Percentiles rank a stretch among this genome's conserved stretches.
phyloP scores from a whole-genome alignment of 768 basidiomycete species.

The Tulasnella sp. region DNA sequence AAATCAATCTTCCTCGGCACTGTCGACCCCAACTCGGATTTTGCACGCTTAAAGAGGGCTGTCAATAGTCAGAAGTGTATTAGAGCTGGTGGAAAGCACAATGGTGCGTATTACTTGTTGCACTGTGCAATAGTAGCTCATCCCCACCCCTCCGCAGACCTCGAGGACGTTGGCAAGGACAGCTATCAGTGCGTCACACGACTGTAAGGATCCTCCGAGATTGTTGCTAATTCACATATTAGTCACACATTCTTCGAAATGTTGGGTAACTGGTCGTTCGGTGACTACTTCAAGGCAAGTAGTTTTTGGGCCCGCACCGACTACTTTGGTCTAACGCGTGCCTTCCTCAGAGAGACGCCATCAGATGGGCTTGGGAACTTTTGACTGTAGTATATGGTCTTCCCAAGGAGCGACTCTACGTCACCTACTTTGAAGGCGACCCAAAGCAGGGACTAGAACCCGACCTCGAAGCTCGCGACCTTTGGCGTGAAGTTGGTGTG shows the following conservation, averaged over 20 bases:
- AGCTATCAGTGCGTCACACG: constrained; percentile 67
- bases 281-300: constrained; percentile 96
- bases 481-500: constrained; percentile 89
- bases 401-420: constrained; percentile 88
- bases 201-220: constrained; percentile 36
- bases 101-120: constrained; percentile 57
- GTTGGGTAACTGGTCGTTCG: constrained; percentile 99
- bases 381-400: constrained; percentile 87
- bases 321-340: constrained; percentile 10
- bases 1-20: constrained; percentile 98
- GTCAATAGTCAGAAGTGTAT: constrained; percentile 99
- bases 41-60: constrained; percentile 88
- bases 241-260: constrained; percentile 96
- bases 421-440: constrained; percentile 98
- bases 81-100: constrained; percentile 97
- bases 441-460: constrained; percentile 79
- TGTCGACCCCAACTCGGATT: constrained; percentile 91
- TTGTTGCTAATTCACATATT: constrained; percentile 1
- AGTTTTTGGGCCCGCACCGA: constrained; percentile 22
- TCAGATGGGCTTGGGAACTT: constrained; percentile 91
- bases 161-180: constrained; percentile 98
- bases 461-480: constrained; percentile 84
- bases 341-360: constrained; percentile 78
- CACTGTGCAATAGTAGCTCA: constrained; percentile 17
- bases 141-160: constrained; percentile 56